phyloP scores from a whole-genome alignment of 257 asterid genomes.

The Salvia miltiorrhiza region DNA sequence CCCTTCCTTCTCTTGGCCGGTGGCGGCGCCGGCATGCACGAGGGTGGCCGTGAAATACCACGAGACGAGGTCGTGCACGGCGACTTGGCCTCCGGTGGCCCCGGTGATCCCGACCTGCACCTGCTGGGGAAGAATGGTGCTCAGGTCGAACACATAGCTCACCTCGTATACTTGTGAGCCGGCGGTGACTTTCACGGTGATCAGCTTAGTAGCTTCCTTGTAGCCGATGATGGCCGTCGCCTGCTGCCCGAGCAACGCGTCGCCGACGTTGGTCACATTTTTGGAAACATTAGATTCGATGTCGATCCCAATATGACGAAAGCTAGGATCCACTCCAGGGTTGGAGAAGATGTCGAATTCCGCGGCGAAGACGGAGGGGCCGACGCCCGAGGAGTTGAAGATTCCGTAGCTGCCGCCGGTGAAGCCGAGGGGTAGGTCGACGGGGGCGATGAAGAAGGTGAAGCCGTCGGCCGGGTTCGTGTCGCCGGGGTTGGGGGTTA shows the following conservation, averaged over 20 bases:
- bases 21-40: no score
- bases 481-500: background rate
- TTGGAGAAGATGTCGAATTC: background rate
- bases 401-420: no score
- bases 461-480: background rate
- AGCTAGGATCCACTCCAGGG: background rate
- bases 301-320: background rate
- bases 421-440: no score
- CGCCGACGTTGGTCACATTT: background rate
- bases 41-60: conserved; percentile 4
- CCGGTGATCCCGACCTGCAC: background rate
- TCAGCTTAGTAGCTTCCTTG: background rate
- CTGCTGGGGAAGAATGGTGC: background rate
- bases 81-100: background rate
- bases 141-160: background rate
- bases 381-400: no score
- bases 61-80: background rate
- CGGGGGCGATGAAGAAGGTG: no score
- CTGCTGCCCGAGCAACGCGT: background rate
- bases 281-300: background rate
- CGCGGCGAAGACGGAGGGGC: background rate
- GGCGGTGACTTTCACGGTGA: background rate
- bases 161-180: background rate
- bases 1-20: no score
- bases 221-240: background rate